These are phyloP conservation scores for Coccinonectria pachysandricola DNA, from an alignment of 2,329 filamentous ascomycete genomes.

Conservation along the genomic window DNA sequence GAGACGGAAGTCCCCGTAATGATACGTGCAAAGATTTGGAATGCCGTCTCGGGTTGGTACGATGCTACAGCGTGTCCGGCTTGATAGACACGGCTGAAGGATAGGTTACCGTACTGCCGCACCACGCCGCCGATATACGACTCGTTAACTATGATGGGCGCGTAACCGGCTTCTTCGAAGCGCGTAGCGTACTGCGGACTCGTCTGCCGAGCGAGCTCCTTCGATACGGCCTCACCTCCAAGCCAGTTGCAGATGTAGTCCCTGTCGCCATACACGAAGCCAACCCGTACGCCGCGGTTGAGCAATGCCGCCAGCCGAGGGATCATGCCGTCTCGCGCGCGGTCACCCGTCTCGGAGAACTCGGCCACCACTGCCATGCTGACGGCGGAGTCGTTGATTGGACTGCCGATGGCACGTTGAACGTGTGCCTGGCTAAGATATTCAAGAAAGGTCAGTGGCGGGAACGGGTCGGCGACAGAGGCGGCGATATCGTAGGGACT, in stretches of 20 bases:
- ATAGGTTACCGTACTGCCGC: constrained; percentile 66
- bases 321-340: constrained; percentile 52
- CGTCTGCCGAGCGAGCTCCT: constrained; percentile 45
- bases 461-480: constrained; percentile 47
- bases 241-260: constrained; percentile 58
- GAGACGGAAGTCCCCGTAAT: constrained; percentile 45
- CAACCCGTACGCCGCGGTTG: constrained; percentile 54
- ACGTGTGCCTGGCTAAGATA: constrained; percentile 54
- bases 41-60: constrained; percentile 50
- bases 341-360: constrained; percentile 46
- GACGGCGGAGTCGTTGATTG: constrained; percentile 46
- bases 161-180: constrained; percentile 61
- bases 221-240: constrained; percentile 64
- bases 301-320: constrained; percentile 50
- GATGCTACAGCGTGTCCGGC: constrained; percentile 53
- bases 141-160: constrained; percentile 57
- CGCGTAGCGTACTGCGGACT: constrained; percentile 35
- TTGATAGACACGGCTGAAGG: constrained; percentile 57
- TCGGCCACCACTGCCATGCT: constrained; percentile 35
- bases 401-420: constrained; percentile 50
- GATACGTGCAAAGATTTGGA: constrained; percentile 51
- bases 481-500: constrained; percentile 54
- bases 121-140: constrained; percentile 62
- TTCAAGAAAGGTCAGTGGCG: constrained; percentile 47
- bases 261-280: constrained; percentile 58